Percentiles rank a stretch among this genome's conserved stretches.
Evolutionary conservation across 1,284 basidiomycete species (phyloP).

Genomic region (Apiotrichum veenhuisii): DNA sequence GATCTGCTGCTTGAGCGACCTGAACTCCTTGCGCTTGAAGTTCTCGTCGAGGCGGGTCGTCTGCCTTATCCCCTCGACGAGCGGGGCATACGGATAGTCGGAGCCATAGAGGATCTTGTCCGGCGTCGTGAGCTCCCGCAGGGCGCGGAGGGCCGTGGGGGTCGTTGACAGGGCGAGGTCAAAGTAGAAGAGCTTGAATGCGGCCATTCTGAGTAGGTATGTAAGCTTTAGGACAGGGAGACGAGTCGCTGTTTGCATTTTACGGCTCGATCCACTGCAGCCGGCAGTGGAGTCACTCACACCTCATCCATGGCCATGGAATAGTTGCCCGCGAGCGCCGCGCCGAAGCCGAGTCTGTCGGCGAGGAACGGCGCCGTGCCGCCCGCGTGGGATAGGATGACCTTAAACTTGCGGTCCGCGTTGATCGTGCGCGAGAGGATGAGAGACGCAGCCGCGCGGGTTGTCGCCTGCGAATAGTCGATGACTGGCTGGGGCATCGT

Average conservation of each 20-base stretch:
- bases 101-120: slow-evolving; percentile 7
- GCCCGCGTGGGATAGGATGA: slow-evolving; percentile 8
- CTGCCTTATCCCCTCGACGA: background rate
- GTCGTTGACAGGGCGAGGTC: slow-evolving; percentile 4
- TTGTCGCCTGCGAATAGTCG: slow-evolving; percentile 11
- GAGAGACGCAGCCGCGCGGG: background rate
- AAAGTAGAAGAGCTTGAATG: slow-evolving; percentile 5
- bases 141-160: background rate
- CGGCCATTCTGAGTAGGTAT: background rate
- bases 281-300: too few species aligned
- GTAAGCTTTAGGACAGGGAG: too few species aligned
- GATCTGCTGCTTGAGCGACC: background rate
- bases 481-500: slow-evolving; percentile 8
- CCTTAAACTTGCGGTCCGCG: background rate
- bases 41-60: slow-evolving; percentile 6
- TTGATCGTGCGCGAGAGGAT: slow-evolving; percentile 5
- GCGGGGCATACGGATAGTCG: slow-evolving; percentile 6
- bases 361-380: slow-evolving; percentile 6
- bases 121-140: slow-evolving; percentile 2
- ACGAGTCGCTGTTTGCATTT: too few species aligned
- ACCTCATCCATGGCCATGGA: background rate
- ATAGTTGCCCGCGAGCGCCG: background rate
- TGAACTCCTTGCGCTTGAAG: background rate
- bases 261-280: too few species aligned
- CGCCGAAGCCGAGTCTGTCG: background rate